Conservation (phyloP, 306 rosid genomes). For the cucumber (Cucumis sativus) region Cucumber_9930_V3 NC_026658.2:413501-414000, state of each 20-base stretch:
- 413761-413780: slow-evolving; percentile 6
- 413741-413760: neutral
- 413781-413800: neutral
- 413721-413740: neutral
- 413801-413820: slow-evolving; percentile 6
- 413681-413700: slow-evolving; percentile 3
- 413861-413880: neutral
- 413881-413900: neutral
- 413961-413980: neutral
- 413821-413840: slow-evolving; percentile 7
- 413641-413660: slow-evolving; percentile 14
- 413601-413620: neutral
- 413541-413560: slow-evolving; percentile 14
- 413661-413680: slow-evolving; percentile 4
- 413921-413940: neutral
- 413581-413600: slow-evolving; percentile 11
- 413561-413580: slow-evolving; percentile 2
- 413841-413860: slow-evolving; percentile 4
- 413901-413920: neutral
- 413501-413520: slow-evolving; percentile 2
- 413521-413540: slow-evolving; percentile 5
- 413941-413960: neutral
- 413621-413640: slow-evolving; percentile 11
- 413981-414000: neutral
- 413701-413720: neutral